Evolutionary conservation across 2,329 filamentous ascomycete genomes (phyloP).

Genomic region (Penicillium nordicum): DNA sequence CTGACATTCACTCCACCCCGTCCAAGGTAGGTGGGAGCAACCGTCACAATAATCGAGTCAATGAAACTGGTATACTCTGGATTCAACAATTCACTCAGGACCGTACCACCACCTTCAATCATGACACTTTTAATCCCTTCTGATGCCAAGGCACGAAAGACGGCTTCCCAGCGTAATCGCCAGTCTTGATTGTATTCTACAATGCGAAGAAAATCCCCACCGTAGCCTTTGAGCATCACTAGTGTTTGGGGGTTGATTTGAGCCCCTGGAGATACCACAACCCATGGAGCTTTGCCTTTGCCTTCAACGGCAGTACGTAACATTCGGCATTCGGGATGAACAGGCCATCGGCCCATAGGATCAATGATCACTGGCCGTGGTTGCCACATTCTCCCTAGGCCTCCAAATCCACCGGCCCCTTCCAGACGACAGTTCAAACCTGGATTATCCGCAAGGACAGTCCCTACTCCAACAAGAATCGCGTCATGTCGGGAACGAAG

Average conservation of each 20-base stretch:
- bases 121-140: slow-evolving; percentile 74
- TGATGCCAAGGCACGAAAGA: slow-evolving; percentile 57
- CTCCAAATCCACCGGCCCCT: slow-evolving; percentile 56
- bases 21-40: slow-evolving; percentile 89
- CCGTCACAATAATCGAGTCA: slow-evolving; percentile 77
- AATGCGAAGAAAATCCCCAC: slow-evolving; percentile 46
- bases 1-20: slow-evolving; percentile 75
- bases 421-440: slow-evolving; percentile 76
- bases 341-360: slow-evolving; percentile 69
- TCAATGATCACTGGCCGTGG: slow-evolving; percentile 82
- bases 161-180: slow-evolving; percentile 61
- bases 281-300: slow-evolving; percentile 68
- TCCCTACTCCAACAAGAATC: slow-evolving; percentile 81
- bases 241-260: slow-evolving; percentile 48
- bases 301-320: slow-evolving; percentile 62
- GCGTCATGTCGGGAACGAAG: slow-evolving; percentile 78
- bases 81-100: slow-evolving; percentile 78
- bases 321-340: slow-evolving; percentile 60
- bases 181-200: slow-evolving; percentile 39
- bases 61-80: slow-evolving; percentile 60
- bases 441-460: slow-evolving; percentile 79
- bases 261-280: slow-evolving; percentile 55
- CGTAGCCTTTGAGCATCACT: slow-evolving; percentile 45
- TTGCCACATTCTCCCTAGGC: slow-evolving; percentile 55
- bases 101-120: slow-evolving; percentile 80